Evolutionary conservation across 2,329 filamentous ascomycete genomes (phyloP), one percentile per base, ranked within the genome.

Genomic region (Aspergillus fumigatus): DNA sequence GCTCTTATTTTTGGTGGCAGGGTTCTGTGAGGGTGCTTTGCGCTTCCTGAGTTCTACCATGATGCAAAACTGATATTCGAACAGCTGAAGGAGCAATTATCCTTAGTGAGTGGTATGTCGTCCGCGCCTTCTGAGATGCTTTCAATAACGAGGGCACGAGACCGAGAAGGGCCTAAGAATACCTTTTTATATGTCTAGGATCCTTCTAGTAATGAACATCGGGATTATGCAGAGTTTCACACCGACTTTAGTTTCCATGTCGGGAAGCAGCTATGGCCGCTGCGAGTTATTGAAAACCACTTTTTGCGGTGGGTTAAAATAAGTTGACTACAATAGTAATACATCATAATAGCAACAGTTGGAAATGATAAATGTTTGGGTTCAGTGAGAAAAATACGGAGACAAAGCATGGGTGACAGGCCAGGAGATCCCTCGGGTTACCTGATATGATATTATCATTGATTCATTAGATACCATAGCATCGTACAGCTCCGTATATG

Each of bases 1-100:
- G 56, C 52, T 60, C 55, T 67, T 73, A 41, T 69, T 69, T 43
- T 65, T 65, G 45, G 65, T 59, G 35, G 61, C 76, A 27, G 79
- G 77, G 45, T 80, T 75, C 52, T 73, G 71, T 48, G 70, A 65
- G 38, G 80, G 79, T 50, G 82, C 79, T 70, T 85, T 84, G 70
- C 84, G 82, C 74, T 87, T 87, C 69, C 84, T 80, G 51, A 87
- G 78, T 73, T 86, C 84, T 60, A 85, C 82, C 70, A 75, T 74
- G 32, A 26, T 26, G 45, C 53, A 45, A 45, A 50, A 49, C 17
- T 10, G 38, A 51, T 48, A 41, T 21, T 29, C 17, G 43, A 48
- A n/a, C 23, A 41, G 40, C 14, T 17, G 14, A 38, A 38, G 32
- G 14, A 38, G 32, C 14, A 38, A 17, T 17, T 38, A 17, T 38